Conservation (phyloP, 2,329 filamentous ascomycete species). For the Aureobasidium zeae region DNA sequence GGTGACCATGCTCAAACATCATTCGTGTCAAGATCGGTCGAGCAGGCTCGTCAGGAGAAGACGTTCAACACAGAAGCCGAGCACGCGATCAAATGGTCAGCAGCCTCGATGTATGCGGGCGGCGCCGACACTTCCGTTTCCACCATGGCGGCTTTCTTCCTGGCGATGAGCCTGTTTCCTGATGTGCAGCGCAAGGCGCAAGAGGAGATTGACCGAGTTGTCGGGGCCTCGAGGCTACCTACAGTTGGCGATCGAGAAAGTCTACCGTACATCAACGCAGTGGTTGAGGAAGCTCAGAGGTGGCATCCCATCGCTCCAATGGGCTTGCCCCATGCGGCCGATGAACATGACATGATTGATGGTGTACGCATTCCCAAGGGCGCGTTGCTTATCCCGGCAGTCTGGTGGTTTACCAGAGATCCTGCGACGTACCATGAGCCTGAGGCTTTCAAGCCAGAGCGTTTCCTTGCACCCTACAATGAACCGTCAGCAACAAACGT, state of each 20-base stretch:
- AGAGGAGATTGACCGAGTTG: conserved; percentile 31
- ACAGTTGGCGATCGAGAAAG: conserved; percentile 28
- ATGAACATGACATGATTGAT: conserved; percentile 29
- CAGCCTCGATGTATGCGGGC: conserved; percentile 34
- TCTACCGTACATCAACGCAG: conserved; percentile 26
- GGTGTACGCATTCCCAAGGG: conserved; percentile 36
- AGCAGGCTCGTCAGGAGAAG: conserved; percentile 22
- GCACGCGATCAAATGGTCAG: conserved; percentile 34
- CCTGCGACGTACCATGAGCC: conserved; percentile 19
- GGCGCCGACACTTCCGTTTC: conserved; percentile 32
- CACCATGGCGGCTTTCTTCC: conserved; percentile 15
- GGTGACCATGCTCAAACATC: conserved; percentile 23
- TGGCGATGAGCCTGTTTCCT: conserved; percentile 20
- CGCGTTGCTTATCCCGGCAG: conserved; percentile 29
- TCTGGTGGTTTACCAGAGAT: conserved; percentile 34
- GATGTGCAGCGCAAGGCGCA: conserved; percentile 26
- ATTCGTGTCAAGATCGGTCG: conserved; percentile 34
- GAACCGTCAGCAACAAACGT: conserved; percentile 19
- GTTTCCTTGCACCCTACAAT: conserved; percentile 29
- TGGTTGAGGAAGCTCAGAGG: conserved; percentile 29
- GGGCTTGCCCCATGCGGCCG: conserved; percentile 27
- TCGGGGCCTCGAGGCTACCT: conserved; percentile 37
- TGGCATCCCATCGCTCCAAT: conserved; percentile 28
- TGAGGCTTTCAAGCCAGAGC: conserved; percentile 36
- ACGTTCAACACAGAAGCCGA: conserved; percentile 22